phyloP scores from a whole-genome alignment of 2,329 filamentous ascomycete species.

The Fusarium sp. region DNA sequence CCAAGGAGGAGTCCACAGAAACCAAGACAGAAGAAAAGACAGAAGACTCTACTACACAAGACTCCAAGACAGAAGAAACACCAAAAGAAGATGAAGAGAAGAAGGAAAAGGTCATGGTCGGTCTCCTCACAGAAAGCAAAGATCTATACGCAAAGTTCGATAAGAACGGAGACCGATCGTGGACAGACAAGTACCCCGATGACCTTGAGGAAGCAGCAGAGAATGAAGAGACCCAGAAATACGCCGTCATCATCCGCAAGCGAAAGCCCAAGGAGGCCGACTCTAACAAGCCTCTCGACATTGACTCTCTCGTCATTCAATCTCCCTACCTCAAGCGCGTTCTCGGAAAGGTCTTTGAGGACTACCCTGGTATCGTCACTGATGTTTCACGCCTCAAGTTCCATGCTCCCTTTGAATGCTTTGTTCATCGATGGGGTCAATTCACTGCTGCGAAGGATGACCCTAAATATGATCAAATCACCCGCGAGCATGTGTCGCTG shows the following conservation, averaged over 20 bases:
- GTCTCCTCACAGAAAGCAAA: constrained; percentile 52
- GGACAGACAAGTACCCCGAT: constrained; percentile 65
- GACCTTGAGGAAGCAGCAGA: constrained; percentile 66
- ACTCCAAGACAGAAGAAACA: constrained; percentile 10
- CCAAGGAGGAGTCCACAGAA: constrained; percentile 17
- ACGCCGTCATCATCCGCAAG: constrained; percentile 68
- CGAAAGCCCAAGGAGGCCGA: constrained; percentile 61
- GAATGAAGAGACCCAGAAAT: constrained; percentile 68
- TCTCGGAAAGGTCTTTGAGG: constrained; percentile 62
- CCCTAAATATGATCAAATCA: constrained; percentile 51
- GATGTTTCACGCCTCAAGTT: constrained; percentile 70
- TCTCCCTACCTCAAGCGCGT: constrained; percentile 67
- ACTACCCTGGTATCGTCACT: constrained; percentile 68
- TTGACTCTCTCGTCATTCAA: constrained; percentile 72
- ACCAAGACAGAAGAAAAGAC: constrained; percentile 19
- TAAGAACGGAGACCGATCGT: constrained; percentile 59
- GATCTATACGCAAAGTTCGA: constrained; percentile 58
- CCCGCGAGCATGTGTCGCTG: constrained; percentile 57
- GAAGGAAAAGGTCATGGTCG: constrained; percentile 41
- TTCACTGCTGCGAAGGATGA: constrained; percentile 55
- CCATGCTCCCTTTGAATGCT: constrained; percentile 66
- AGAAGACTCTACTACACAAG: constrained; percentile 6
- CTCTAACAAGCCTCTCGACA: constrained; percentile 66
- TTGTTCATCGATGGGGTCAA: constrained; percentile 71
- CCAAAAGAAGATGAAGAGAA: constrained; percentile 20